A percentile compares a stretch with the other conserved stretches of the same genome.
Evolutionary conservation across 345 rosid genomes (phyloP).

Genomic region (Microthlaspi erraticum): DNA sequence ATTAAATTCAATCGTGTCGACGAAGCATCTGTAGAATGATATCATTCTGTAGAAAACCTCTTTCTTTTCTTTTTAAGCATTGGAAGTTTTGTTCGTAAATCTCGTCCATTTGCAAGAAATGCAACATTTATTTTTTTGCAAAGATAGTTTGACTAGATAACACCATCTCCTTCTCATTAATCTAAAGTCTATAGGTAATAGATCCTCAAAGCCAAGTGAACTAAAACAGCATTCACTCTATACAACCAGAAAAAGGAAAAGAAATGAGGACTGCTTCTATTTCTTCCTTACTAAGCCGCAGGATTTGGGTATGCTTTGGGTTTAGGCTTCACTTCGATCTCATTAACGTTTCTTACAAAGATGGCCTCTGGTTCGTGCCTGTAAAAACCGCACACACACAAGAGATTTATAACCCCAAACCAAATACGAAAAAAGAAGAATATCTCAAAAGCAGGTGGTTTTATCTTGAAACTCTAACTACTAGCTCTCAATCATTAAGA

Average conservation of each 20-base stretch:
- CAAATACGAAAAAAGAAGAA: constrained; percentile 2
- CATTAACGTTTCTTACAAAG: constrained; percentile 77
- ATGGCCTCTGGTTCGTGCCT: constrained; percentile 97
- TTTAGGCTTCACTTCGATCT: constrained; percentile 95
- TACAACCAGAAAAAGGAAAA: too few species aligned
- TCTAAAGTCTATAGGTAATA: background rate
- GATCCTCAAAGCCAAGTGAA: constrained; percentile 3
- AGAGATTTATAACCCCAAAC: background rate
- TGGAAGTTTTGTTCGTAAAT: background rate
- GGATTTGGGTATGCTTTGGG: constrained; percentile 85
- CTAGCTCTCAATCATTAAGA: background rate
- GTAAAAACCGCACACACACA: constrained; percentile 46
- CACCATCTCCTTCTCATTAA: background rate
- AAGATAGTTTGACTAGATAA: background rate
- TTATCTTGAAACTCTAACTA: background rate
- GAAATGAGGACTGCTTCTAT: constrained; percentile 9
- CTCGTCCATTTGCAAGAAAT: background rate
- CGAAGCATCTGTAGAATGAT: background rate
- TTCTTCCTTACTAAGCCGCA: constrained; percentile 52
- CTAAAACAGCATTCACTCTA: constrained; percentile 23
- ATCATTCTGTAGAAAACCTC: background rate
- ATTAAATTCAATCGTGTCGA: background rate
- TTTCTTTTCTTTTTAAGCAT: background rate
- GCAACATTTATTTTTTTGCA: background rate
- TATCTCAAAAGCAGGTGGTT: background rate